Evolutionary conservation across 768 basidiomycete species (phyloP), one percentile per base, ranked within the genome.

Genomic region (Termitomyces sp.): DNA sequence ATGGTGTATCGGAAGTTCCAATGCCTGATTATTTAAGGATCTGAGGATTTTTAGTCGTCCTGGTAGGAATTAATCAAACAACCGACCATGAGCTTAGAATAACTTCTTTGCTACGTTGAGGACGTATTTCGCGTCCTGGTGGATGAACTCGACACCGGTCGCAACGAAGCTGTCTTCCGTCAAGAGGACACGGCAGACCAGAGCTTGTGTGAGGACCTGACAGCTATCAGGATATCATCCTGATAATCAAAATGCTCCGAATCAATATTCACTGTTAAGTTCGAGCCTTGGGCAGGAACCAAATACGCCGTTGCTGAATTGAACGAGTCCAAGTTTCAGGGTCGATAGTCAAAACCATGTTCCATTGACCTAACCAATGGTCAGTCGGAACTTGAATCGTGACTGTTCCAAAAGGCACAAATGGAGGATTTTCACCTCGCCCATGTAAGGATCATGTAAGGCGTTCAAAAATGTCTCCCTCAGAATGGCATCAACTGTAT

Each of bases 61-160:
- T 61, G 5, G 15, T 10, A 3, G 37, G 14, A 17, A 37, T 12
- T 10, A 14, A 30, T 35, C 32, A 28, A 34, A 6, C 11, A n/a
- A 45, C 35, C 28, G 7, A 12, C 56, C 28, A 28, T 60, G 74
- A 71, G 45, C 67, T 70, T 2, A 83, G 65, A 47, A 84, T 74
- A 30, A 83, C 80, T 64, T 84, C 82, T 51, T 74, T 75, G 45
- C 62, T 65, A 12, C 78, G 28, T 69, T 64, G 30, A 76, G 76
- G 4, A 65, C 55, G 55, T 74, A 70, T 5, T 45, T 61, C 14
- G 58, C 55, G 21, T 59, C 69, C 4, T 60, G 60, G 41, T 68
- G 45, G 19, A 70, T 60, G 63, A 81, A 83, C 51, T 74, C 74
- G 12, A 84, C 75, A 6, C 78, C 78, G 4, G 69, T 73, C 0